Base-by-base conservation (phyloP, 2,329 filamentous ascomycete species). In the Fusarium acutatum region DNA sequence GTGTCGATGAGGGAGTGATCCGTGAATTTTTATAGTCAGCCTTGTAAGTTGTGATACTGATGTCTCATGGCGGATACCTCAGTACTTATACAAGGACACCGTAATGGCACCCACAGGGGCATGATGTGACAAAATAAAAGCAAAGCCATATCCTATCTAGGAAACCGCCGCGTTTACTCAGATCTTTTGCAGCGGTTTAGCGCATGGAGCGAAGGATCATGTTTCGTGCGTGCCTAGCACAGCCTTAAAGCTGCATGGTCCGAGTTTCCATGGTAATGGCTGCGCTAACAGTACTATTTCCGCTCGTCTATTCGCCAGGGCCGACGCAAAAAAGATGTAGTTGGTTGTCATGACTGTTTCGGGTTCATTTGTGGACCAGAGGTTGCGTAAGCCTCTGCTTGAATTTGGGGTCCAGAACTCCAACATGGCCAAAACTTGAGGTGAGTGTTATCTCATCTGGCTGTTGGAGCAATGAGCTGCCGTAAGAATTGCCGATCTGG, bases 341-440 rank as follows among this genome's bases (percentile, higher is more conserved):
- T 54, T 57, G 60, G 32, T 35, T 32, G 38, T 24, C 50, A 47
- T 67, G 46, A 37, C 63, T 57, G 60, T 67, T 73, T 64, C 61
- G 53, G 54, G 56, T 46, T 52, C 35, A 52, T 56, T 67, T 60
- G 63, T 74, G 70, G 67, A 68, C 53, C 61, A 60, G 28, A 69
- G 64, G 63, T 49, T 73, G 61, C 71, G 71, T 74, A 74, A 73
- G 71, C 64, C 52, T 71, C 54, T 68, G 30, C 52, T 57, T 47
- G 37, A 43, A 44, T 57, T 69, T 57, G 46, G 59, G 28, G 40
- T 32, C 41, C 52, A 72, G 40, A 58, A 41, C 52, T 40, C 30
- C n/a, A 50, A 40, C 50, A 34, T 35, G 49, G 46, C 20, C 44
- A 53, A 43, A 34, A 32, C n/a, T 43, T 50, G 17, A 22, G 18